Percentiles rank a stretch among this genome's conserved stretches.
phyloP scores from a whole-genome alignment of 2,329 filamentous ascomycete species.

The Epichloe sibirici region DNA sequence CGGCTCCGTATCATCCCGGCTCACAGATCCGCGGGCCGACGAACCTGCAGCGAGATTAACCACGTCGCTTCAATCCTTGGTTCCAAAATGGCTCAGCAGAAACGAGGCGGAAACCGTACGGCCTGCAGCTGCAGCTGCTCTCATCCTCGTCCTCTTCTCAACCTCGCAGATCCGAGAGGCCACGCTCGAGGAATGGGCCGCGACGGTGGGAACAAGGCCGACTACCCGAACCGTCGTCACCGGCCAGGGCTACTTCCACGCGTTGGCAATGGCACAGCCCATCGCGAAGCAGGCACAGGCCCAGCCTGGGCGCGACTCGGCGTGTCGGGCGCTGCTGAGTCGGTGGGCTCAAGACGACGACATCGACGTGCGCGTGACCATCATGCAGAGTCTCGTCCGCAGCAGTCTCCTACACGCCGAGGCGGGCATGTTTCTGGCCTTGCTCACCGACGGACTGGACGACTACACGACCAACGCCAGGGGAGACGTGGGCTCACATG shows the following conservation, averaged over 20 bases:
- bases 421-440: slow-evolving; percentile 26
- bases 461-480: slow-evolving; percentile 86
- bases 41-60: slow-evolving; percentile 12
- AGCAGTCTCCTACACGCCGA: slow-evolving; percentile 32
- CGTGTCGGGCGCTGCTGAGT: slow-evolving; percentile 32
- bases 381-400: slow-evolving; percentile 41
- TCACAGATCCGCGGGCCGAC: slow-evolving; percentile 1
- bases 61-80: slow-evolving; percentile 18
- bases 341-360: slow-evolving; percentile 40
- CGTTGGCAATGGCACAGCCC: slow-evolving; percentile 37
- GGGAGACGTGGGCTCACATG: slow-evolving; percentile 81
- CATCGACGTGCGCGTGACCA: slow-evolving; percentile 40
- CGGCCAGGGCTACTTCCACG: slow-evolving; percentile 40
- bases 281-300: slow-evolving; percentile 16
- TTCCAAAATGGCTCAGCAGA: slow-evolving; percentile 35
- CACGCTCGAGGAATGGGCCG: slow-evolving; percentile 35
- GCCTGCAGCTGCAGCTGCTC: slow-evolving; percentile 36
- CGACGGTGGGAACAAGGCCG: slow-evolving; percentile 24
- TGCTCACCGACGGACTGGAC: slow-evolving; percentile 52
- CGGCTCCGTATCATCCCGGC: slow-evolving; percentile 12
- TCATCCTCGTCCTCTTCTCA: slow-evolving; percentile 37
- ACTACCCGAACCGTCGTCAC: slow-evolving; percentile 23
- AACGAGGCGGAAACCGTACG: slow-evolving; percentile 38
- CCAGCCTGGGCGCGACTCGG: slow-evolving; percentile 16
- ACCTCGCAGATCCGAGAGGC: slow-evolving; percentile 20